phyloP scores from a whole-genome alignment of 2,329 filamentous ascomycete genomes.

The Nemania bipapillata region DNA sequence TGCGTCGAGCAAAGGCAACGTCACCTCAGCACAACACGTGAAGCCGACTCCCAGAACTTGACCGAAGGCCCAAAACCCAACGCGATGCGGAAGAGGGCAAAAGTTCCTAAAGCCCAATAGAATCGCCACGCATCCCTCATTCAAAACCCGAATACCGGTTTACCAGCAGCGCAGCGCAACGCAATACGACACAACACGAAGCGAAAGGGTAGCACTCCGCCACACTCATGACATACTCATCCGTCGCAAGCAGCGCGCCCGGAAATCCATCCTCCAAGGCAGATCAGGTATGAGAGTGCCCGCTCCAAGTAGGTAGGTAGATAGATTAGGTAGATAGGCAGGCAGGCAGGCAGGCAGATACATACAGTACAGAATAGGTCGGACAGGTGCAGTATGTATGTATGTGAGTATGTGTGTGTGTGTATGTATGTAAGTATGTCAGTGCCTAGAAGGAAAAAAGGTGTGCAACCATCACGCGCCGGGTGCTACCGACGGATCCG shows the following conservation, averaged over 20 bases:
- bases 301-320: neutral
- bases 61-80: slow-evolving; percentile 2
- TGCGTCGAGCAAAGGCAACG: neutral
- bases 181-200: slow-evolving; percentile 7
- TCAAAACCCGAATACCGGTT: slow-evolving; percentile 12
- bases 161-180: slow-evolving; percentile 5
- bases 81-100: neutral
- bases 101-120: neutral
- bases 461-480: slow-evolving; percentile 34
- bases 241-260: slow-evolving; percentile 8
- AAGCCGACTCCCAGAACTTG: slow-evolving; percentile 10
- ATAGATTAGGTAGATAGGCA: neutral
- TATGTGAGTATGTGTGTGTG: too few relatives aligned
- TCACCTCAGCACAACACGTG: slow-evolving; percentile 8
- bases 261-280: slow-evolving; percentile 14
- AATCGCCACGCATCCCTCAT: slow-evolving; percentile 3
- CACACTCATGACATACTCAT: slow-evolving; percentile 27
- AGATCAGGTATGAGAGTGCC: slow-evolving; percentile 15
- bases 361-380: too few relatives aligned
- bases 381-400: too few relatives aligned
- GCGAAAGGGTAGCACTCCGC: slow-evolving; percentile 29
- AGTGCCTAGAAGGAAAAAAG: neutral
- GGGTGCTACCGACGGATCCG: slow-evolving; percentile 38
- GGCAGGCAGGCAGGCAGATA: neutral
- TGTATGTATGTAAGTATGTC: neutral